Conservation (phyloP, 176 grass and related monocot species). For the Rhynchospora breviuscula region DNA sequence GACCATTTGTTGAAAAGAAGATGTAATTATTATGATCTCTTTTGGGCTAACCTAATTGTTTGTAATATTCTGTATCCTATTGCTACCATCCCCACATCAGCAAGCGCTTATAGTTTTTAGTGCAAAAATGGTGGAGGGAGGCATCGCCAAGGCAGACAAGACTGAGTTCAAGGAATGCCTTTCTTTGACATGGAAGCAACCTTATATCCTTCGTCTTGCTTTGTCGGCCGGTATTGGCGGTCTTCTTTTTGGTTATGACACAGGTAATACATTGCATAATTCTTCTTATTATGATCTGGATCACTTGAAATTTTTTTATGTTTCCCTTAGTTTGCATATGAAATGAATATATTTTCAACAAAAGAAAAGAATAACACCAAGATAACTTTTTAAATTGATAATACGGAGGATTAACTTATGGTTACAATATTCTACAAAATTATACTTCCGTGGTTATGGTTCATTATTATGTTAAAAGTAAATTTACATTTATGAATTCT, state of each 20-base stretch:
- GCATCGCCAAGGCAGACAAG: slow-evolving; percentile 42
- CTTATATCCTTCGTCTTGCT: slow-evolving; percentile 71
- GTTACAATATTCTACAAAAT: not conserved
- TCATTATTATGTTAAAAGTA: not conserved
- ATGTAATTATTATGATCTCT: not conserved
- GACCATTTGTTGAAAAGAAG: not conserved
- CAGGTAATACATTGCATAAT: slow-evolving; percentile 32
- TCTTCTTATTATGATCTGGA: not conserved
- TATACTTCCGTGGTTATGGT: not conserved
- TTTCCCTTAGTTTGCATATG: not conserved
- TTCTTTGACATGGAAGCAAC: slow-evolving; percentile 63
- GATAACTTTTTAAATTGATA: not conserved
- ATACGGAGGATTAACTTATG: not conserved
- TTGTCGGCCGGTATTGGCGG: slow-evolving; percentile 88
- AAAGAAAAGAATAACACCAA: not conserved
- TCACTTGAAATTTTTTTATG: not conserved
- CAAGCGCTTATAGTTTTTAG: not conserved
- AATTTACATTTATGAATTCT: not conserved
- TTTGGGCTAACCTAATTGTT: not conserved
- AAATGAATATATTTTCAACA: not conserved
- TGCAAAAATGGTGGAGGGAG: slow-evolving; percentile 62
- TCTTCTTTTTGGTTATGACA: slow-evolving; percentile 87
- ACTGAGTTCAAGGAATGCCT: slow-evolving; percentile 75
- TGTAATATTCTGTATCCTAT: not conserved
- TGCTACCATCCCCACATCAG: not conserved